Evolutionary conservation across 78 protist genomes (phyloP), one percentile per base, ranked within the genome.

Genomic region (Dictyostelium capitatum): DNA sequence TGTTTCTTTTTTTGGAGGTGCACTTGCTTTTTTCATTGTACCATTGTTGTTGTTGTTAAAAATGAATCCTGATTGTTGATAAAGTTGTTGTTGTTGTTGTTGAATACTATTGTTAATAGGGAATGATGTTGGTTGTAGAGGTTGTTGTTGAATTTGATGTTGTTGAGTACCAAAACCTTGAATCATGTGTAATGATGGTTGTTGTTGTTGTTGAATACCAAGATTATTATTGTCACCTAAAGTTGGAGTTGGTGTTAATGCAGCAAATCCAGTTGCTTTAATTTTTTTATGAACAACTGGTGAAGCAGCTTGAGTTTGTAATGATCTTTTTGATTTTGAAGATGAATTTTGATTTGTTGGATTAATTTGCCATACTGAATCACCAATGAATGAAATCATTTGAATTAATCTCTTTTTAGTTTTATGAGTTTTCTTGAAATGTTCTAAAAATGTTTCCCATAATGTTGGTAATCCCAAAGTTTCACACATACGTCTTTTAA

Each of bases 391-490:
- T 14, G 46, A 47, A 17, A 93, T n/a, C 91, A 83, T 83, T 73
- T 93, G 96, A 54, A 93, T 56, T 7, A 93, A n/a, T 64, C 83
- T 93, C 89, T 84, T 93, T 74, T 93, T 93, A 2, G 77, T 37
- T 47, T 83, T 93, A 25, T 93, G 80, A 41, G 79, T 84, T 46
- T 80, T 64, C 56, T 85, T 93, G 69, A 93, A 93, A 12, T 79
- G 41, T 19, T 70, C 92, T 11, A 93, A 73, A 25, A 78, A 93
- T 6, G 15, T 30, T 4, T 15, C 51, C 96, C 96, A 93, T 10
- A 74, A 28, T 7, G 20, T n/a, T 6, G 74, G 70, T 10, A 50
- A n/a, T 15, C 90, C 89, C 2, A 82, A n/a, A 6, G 87, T 80
- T 6, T 19, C 48, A 17, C 43, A 74, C 69, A 93, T 77, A 51